phyloP scores from a whole-genome alignment of 306 rosid genomes.

The Sophora flavescens region DNA sequence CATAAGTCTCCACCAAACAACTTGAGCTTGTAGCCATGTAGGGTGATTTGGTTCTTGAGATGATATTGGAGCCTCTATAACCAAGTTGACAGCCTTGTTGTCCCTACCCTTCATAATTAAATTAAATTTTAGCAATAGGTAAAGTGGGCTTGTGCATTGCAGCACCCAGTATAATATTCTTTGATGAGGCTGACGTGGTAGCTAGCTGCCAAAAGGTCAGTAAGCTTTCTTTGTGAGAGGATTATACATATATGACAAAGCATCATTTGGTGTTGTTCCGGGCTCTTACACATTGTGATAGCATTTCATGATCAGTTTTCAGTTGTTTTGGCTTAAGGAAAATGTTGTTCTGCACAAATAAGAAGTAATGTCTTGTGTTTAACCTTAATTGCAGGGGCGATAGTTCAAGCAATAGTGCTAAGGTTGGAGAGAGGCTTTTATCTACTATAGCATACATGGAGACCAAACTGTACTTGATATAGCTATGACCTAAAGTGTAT shows the following conservation, averaged over 20 bases:
- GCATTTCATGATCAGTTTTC: constrained; percentile 5
- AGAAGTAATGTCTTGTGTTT: constrained; percentile 25
- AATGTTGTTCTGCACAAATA: constrained; percentile 17
- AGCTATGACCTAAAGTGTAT: constrained; percentile 47
- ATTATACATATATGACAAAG: constrained; percentile 10
- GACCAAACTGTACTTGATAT: constrained; percentile 44
- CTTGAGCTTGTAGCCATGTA: constrained; percentile 1
- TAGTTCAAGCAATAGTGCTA: constrained; percentile 66
- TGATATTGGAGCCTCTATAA: too few species aligned
- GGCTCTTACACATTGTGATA: constrained; percentile 9
- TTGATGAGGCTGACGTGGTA: constrained; percentile 89
- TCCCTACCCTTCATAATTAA: background rate
- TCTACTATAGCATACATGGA: constrained; percentile 53
- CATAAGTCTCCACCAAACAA: background rate
- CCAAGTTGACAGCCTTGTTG: constrained; percentile 11
- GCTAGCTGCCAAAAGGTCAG: constrained; percentile 80
- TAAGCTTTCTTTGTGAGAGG: constrained; percentile 33
- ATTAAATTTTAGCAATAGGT: background rate
- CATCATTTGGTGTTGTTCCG: constrained; percentile 2
- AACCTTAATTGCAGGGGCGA: constrained; percentile 67
- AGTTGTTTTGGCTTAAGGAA: constrained; percentile 17
- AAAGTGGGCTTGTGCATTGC: constrained; percentile 42
- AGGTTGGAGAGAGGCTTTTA: constrained; percentile 89
- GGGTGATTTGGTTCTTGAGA: constrained; percentile 31
- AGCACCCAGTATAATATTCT: constrained; percentile 90